A percentile compares a stretch with the other conserved stretches of the same genome.
phyloP scores from a whole-genome alignment of 2,329 filamentous ascomycete genomes.

The Pseudogymnoascus pannorum region DNA sequence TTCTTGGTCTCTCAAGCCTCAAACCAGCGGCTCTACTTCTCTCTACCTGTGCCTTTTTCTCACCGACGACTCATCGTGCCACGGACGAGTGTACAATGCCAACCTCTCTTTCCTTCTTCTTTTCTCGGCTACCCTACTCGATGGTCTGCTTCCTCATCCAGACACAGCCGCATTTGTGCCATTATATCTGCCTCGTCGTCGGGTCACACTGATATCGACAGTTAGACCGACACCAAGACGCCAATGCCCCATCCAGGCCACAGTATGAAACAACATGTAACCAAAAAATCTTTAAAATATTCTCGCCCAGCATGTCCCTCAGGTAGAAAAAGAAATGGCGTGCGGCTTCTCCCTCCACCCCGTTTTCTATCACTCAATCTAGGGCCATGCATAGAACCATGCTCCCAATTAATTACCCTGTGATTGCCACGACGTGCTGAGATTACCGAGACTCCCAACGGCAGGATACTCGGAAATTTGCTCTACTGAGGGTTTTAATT shows the following conservation, averaged over 20 bases:
- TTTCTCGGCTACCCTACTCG: neutral
- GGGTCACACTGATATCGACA: neutral
- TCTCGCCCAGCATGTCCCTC: neutral
- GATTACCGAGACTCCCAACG: neutral
- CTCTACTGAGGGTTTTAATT: neutral
- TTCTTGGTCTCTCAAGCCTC: slow-evolving; percentile 1
- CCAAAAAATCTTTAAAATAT: neutral
- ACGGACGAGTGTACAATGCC: neutral
- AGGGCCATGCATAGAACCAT: slow-evolving; percentile 8
- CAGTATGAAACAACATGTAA: slow-evolving; percentile 7
- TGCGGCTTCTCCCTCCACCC: slow-evolving; percentile 4
- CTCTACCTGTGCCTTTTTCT: too few species aligned
- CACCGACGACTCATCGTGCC: neutral
- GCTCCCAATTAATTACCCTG: slow-evolving; percentile 1
- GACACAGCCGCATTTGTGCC: neutral
- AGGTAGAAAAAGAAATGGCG: neutral
- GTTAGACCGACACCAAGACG: neutral
- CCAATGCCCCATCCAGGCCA: neutral
- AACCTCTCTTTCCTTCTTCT: neutral
- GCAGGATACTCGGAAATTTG: neutral
- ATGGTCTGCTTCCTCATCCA: neutral
- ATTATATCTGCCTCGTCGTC: neutral
- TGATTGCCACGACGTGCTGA: neutral
- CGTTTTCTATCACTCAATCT: slow-evolving; percentile 3
- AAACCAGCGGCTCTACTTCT: neutral